These are phyloP conservation scores for Rhododendron molle DNA, from an alignment of 148 eudicot species.

Conservation along the genomic window DNA sequence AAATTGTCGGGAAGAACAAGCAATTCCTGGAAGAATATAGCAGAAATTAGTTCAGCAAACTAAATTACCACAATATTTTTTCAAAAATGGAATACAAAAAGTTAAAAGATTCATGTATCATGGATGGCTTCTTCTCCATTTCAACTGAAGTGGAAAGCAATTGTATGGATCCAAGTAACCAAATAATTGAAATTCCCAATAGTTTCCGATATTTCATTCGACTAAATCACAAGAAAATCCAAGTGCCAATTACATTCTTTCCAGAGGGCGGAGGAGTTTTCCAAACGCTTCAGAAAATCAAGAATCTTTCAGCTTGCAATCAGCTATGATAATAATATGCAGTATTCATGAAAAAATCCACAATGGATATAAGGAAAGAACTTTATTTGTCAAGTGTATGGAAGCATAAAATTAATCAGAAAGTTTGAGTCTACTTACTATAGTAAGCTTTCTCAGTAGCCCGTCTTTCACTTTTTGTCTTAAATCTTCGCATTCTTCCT, in stretches of 20 bases:
- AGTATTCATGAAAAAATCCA: not conserved
- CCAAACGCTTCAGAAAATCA: not conserved
- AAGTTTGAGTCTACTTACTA: constrained; percentile 38
- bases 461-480: constrained; percentile 43
- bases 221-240: not conserved
- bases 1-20: not conserved
- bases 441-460: constrained; percentile 42
- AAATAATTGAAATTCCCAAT: not conserved
- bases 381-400: not conserved
- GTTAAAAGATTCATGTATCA: too few relatives aligned
- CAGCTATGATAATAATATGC: not conserved
- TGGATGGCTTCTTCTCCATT: not conserved
- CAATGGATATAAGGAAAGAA: not conserved
- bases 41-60: not conserved
- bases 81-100: not conserved
- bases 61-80: not conserved
- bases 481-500: constrained; percentile 69
- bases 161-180: not conserved
- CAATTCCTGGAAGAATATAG: not conserved
- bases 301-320: not conserved
- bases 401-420: not conserved
- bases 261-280: not conserved
- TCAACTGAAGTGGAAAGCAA: not conserved
- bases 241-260: not conserved
- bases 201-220: not conserved